These are phyloP conservation scores for Sutorius eximius DNA, from an alignment of 1,284 basidiomycete genomes.

Conservation along the genomic window DNA sequence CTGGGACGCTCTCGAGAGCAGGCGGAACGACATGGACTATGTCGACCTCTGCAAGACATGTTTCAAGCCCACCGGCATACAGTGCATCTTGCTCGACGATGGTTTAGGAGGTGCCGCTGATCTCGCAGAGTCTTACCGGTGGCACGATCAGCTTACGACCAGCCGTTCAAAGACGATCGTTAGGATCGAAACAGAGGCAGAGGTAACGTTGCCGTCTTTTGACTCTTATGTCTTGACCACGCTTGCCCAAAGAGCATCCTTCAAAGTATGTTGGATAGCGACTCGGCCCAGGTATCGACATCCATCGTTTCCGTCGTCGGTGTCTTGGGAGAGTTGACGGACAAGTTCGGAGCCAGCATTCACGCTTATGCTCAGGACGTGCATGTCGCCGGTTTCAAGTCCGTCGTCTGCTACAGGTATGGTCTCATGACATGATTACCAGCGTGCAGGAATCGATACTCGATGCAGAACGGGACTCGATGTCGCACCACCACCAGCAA, in stretches of 20 bases:
- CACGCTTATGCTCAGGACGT: slow-evolving; percentile 39
- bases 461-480: slow-evolving; percentile 57
- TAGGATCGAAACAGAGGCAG: slow-evolving; percentile 63
- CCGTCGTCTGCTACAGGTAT: slow-evolving; percentile 63
- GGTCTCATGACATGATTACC: neutral
- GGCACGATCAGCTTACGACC: slow-evolving; percentile 60
- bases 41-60: slow-evolving; percentile 53
- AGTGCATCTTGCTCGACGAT: slow-evolving; percentile 70
- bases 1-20: slow-evolving; percentile 62
- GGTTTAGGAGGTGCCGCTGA: slow-evolving; percentile 52
- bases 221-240: slow-evolving; percentile 8
- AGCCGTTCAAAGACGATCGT: slow-evolving; percentile 60
- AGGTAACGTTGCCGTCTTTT: slow-evolving; percentile 44
- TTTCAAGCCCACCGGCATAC: slow-evolving; percentile 54
- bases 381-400: slow-evolving; percentile 70
- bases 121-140: slow-evolving; percentile 51
- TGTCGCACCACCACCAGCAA: slow-evolving; percentile 36
- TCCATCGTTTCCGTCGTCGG: slow-evolving; percentile 21
- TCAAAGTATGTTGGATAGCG: slow-evolving; percentile 26
- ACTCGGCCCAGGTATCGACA: slow-evolving; percentile 9
- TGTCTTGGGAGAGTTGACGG: slow-evolving; percentile 37
- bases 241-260: slow-evolving; percentile 36
- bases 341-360: slow-evolving; percentile 37
- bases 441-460: neutral
- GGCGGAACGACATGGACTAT: slow-evolving; percentile 48